Conservation (phyloP, 73 alveolate genomes). For the Tetrahymena thermophila region DNA sequence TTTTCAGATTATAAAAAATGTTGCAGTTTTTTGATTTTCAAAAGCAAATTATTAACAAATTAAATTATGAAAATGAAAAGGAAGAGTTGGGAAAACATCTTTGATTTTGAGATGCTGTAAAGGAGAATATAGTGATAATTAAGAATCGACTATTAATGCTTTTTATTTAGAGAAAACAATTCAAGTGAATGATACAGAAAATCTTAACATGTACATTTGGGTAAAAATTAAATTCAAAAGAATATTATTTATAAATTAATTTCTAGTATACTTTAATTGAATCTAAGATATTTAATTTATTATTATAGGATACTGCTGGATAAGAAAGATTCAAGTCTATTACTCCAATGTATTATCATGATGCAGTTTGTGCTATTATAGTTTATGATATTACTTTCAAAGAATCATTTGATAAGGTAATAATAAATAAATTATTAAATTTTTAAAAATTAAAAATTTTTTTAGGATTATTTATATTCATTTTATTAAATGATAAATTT, state of each 20-base stretch:
- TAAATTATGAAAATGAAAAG: neutral
- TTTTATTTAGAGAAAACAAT: slow-evolving; percentile 62
- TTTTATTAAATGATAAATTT: too few species aligned
- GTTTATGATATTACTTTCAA: slow-evolving; percentile 84
- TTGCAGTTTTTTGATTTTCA: neutral
- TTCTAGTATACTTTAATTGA: too few species aligned
- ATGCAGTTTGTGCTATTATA: slow-evolving; percentile 75
- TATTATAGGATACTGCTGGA: slow-evolving; percentile 79
- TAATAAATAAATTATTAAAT: neutral
- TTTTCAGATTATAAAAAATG: neutral
- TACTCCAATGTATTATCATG: slow-evolving; percentile 64
- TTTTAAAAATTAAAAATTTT: neutral
- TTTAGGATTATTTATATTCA: too few species aligned
- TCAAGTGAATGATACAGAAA: slow-evolving; percentile 28
- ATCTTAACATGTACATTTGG: slow-evolving; percentile 59
- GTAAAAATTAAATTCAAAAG: neutral
- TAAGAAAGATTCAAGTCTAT: slow-evolving; percentile 79
- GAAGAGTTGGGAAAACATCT: slow-evolving; percentile 87
- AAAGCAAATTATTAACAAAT: neutral
- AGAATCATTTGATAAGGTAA: slow-evolving; percentile 66
- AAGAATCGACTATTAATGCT: slow-evolving; percentile 70
- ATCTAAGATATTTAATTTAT: too few species aligned
- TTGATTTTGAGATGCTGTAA: slow-evolving; percentile 61
- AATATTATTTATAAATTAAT: too few species aligned
- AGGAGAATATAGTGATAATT: slow-evolving; percentile 63